Conservation (phyloP, 495 filamentous ascomycete genomes). For the Cudoniella acicularis region DNA sequence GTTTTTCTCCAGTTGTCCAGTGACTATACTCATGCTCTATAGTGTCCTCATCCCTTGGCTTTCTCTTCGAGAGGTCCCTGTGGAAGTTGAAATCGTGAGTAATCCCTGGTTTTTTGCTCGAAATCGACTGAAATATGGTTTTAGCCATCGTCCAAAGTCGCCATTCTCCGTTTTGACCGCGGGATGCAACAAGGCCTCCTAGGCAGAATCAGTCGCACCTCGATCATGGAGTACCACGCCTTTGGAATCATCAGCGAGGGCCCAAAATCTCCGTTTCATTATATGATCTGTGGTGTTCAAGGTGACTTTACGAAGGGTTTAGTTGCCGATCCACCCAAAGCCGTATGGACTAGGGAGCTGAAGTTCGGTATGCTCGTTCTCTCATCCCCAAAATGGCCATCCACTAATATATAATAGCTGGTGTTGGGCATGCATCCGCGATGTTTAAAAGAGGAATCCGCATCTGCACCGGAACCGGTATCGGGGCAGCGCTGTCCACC, state of each 20-base stretch:
- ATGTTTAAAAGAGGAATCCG: conserved; percentile 46
- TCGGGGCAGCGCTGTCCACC: conserved; percentile 41
- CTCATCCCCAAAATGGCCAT: conserved; percentile 1
- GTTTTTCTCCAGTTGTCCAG: conserved; percentile 4
- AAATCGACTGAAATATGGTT: conserved; percentile 16
- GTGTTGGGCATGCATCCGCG: conserved; percentile 40
- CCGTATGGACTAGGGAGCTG: conserved; percentile 41
- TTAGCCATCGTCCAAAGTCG: conserved; percentile 41
- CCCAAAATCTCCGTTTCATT: conserved; percentile 34
- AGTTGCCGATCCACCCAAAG: conserved; percentile 37
- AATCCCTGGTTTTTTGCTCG: neutral
- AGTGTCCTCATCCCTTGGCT: conserved; percentile 42
- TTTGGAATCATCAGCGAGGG: conserved; percentile 44
- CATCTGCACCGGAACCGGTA: conserved; percentile 41
- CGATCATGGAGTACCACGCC: conserved; percentile 45
- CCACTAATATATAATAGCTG: conserved; percentile 31
- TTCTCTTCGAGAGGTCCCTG: conserved; percentile 39
- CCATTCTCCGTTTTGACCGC: conserved; percentile 36
- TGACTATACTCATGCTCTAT: conserved; percentile 21
- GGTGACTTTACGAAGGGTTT: conserved; percentile 40
- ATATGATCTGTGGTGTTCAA: conserved; percentile 45
- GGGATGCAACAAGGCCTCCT: conserved; percentile 45
- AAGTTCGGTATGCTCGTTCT: conserved; percentile 37
- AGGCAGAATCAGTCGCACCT: conserved; percentile 41
- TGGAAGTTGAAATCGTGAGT: conserved; percentile 40